These are phyloP conservation scores for Vaccinium corymbosum DNA, from an alignment of 148 eudicot species.

Conservation along the genomic window DNA sequence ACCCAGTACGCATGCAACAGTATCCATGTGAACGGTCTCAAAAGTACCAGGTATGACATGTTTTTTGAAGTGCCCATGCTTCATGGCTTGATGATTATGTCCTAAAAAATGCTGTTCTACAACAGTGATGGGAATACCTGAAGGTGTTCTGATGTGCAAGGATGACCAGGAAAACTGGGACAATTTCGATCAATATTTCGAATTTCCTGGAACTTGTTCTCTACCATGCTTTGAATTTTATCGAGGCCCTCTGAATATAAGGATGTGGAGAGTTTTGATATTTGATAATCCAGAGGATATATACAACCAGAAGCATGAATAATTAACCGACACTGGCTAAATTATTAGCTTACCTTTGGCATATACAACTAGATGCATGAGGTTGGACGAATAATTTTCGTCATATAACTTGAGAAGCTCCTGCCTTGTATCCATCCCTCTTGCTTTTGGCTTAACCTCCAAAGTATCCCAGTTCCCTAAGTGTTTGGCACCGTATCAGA, in stretches of 20 bases:
- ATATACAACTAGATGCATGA: constrained; percentile 90
- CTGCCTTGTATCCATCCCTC: constrained; percentile 69
- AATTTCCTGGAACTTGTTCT: constrained; percentile 69
- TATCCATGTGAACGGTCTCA: too few species aligned
- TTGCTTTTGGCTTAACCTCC: constrained; percentile 79
- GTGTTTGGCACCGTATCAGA: background rate
- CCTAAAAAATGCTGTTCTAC: background rate
- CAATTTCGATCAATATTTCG: constrained; percentile 50
- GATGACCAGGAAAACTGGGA: constrained; percentile 72
- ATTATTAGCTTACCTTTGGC: constrained; percentile 51
- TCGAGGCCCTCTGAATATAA: constrained; percentile 62
- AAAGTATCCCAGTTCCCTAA: constrained; percentile 91
- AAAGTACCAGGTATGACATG: too few species aligned
- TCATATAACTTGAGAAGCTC: constrained; percentile 78
- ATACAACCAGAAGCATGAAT: background rate
- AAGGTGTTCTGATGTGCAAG: constrained; percentile 83
- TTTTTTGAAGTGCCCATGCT: too few species aligned
- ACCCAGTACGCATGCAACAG: too few species aligned
- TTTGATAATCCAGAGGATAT: background rate
- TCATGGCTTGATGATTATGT: background rate
- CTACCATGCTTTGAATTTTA: constrained; percentile 56
- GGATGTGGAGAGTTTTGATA: constrained; percentile 11
- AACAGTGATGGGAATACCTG: constrained; percentile 44
- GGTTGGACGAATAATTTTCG: constrained; percentile 82
- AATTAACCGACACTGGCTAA: background rate